phyloP scores from a whole-genome alignment of 2,329 filamentous ascomycete species.

The Madurella mycetomatis region DNA sequence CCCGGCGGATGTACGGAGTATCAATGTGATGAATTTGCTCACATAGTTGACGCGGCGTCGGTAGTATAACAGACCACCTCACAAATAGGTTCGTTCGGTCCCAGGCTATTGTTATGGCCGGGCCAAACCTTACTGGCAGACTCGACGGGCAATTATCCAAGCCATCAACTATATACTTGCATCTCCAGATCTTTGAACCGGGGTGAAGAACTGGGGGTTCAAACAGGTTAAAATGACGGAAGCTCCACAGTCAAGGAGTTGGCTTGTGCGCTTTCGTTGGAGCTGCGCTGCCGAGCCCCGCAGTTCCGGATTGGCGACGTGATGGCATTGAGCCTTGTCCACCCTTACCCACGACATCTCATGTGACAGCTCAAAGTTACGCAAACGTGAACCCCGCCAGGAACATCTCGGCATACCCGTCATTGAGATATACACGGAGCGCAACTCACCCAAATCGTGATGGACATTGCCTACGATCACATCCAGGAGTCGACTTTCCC shows the following conservation, averaged over 20 bases:
- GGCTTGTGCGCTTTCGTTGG: background rate
- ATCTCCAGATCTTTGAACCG: too few species aligned
- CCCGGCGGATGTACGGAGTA: too few species aligned
- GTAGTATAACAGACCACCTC: too few species aligned
- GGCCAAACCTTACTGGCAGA: too few species aligned
- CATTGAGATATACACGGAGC: background rate
- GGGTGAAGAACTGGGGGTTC: too few species aligned
- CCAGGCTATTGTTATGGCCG: too few species aligned
- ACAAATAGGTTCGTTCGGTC: too few species aligned
- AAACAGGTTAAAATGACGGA: too few species aligned
- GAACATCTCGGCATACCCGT: background rate
- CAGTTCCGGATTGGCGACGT: background rate
- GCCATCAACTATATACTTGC: too few species aligned
- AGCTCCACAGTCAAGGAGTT: background rate
- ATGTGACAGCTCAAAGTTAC: background rate
- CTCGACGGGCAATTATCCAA: too few species aligned
- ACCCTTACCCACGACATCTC: background rate
- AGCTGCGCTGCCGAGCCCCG: background rate
- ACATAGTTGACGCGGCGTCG: too few species aligned
- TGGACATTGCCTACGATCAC: conserved; percentile 98
- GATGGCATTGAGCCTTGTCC: background rate
- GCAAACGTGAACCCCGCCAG: background rate
- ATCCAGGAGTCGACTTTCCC: conserved; percentile 78
- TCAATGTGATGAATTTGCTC: too few species aligned
- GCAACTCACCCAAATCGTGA: conserved; percentile 35